Evolutionary conservation across 768 basidiomycete species (phyloP), one percentile per base, ranked within the genome.

Genomic region (Leucocoprinus leucothites): DNA sequence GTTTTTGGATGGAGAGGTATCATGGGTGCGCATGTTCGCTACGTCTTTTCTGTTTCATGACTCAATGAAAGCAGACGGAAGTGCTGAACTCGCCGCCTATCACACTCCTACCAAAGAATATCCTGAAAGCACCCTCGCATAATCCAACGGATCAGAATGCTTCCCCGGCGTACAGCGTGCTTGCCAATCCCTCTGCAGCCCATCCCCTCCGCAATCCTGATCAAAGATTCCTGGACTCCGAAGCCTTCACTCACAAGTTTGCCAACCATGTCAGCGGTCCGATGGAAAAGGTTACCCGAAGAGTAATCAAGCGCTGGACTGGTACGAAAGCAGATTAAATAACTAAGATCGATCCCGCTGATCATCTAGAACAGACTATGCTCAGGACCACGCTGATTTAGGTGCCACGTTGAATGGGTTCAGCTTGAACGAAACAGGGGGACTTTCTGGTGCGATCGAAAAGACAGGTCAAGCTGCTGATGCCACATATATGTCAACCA

Each of bases 401-500:
- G 95, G 95, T 34, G 95, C 92, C 18, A 84, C 89, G 11, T 75
- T 96, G 62, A 98, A 98, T 65, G 94, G 91, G 1, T 97, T 92
- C 67, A 94, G 94, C 67, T 74, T 97, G 58, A 95, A 91, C 61
- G 93, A 97, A 76, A 77, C 69, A 28, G 85, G 83, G 1, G 72
- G 77, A 34, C 73, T 96, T 19, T 83, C 91, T n/a, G 70, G 80
- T 55, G 91, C 96, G 8, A 83, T 98, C 58, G 97, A 99, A 75
- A 95, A 92, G 73, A 94, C 94, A 0, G 97, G 97, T 1, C 96
- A 98, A 69, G 97, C 97, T 14, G 83, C 94, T 43, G 97, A 99
- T 70, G 80, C 89, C 2, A 96, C 93, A 9, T 98, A 94, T 69
- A 83, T 98, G 71, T 89, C 91, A 5, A 97, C 97, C 21, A 89